Evolutionary conservation across 371 early-diverging fungal genomes (phyloP).

Genomic region (Quaeritorhiza haematococci): DNA sequence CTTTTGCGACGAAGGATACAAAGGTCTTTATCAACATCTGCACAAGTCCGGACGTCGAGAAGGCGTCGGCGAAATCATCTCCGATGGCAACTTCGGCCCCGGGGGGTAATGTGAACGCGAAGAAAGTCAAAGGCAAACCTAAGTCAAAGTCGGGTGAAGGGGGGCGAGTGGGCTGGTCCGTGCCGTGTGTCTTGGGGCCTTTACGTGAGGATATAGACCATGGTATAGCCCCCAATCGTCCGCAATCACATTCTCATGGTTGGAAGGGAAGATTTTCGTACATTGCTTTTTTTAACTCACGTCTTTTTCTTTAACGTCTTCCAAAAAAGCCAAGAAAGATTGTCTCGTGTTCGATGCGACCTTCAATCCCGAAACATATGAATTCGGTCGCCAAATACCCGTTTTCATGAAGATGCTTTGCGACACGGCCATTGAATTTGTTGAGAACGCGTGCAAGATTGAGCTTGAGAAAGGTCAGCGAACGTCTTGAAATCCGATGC

Average conservation of each 20-base stretch:
- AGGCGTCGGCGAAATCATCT: slow-evolving; percentile 11
- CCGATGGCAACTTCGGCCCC: no score
- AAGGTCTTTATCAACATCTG: slow-evolving; percentile 50
- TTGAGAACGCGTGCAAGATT: slow-evolving; percentile 36
- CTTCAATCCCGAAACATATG: slow-evolving; percentile 40
- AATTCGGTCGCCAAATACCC: slow-evolving; percentile 11
- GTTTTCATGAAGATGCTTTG: slow-evolving; percentile 29
- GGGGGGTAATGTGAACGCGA: no score
- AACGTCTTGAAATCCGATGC: not conserved
- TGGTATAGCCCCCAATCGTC: slow-evolving; percentile 11
- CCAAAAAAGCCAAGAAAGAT: slow-evolving; percentile 24
- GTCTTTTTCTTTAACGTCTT: not conserved
- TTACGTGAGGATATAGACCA: slow-evolving; percentile 38
- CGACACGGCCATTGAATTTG: slow-evolving; percentile 39
- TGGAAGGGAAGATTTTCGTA: not conserved
- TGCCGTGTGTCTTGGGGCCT: slow-evolving; percentile 43
- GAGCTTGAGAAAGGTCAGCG: slow-evolving; percentile 31
- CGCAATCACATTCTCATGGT: not conserved
- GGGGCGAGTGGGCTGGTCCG: slow-evolving; percentile 35
- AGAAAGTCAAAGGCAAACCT: slow-evolving; percentile 12
- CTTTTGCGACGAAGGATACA: slow-evolving; percentile 10
- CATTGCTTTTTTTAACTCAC: not conserved
- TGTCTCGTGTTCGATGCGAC: slow-evolving; percentile 47
- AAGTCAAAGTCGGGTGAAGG: slow-evolving; percentile 4
- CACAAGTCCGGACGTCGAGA: slow-evolving; percentile 30